These are phyloP conservation scores for Kodamaea suecica DNA, from an alignment of 1,139 yeast species.

Conservation along the genomic window DNA sequence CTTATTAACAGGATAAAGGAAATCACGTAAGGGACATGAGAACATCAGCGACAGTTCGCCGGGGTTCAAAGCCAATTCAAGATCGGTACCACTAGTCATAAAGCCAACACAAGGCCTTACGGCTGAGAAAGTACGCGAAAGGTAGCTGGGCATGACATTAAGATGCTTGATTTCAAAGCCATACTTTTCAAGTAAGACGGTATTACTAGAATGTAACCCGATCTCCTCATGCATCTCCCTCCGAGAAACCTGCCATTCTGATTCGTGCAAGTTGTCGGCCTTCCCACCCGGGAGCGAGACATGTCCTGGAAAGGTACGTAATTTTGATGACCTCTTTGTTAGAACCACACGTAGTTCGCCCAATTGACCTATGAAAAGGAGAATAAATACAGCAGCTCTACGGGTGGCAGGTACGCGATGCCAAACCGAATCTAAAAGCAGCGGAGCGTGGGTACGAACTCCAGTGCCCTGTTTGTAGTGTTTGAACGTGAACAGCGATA, in stretches of 20 bases:
- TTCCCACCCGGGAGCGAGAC: constrained; percentile 89
- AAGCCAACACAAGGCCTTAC: constrained; percentile 82
- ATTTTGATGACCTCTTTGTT: constrained; percentile 68
- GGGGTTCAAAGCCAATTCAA: constrained; percentile 53
- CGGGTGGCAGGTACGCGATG: constrained; percentile 55
- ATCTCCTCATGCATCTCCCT: constrained; percentile 87
- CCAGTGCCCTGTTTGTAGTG: constrained; percentile 22
- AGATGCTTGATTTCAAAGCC: constrained; percentile 59
- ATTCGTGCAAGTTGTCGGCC: constrained; percentile 63
- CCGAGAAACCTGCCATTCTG: constrained; percentile 69
- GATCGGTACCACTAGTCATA: constrained; percentile 34
- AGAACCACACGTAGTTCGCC: constrained; percentile 77
- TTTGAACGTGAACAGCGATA: constrained; percentile 22
- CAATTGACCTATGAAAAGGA: constrained; percentile 63
- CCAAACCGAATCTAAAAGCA: constrained; percentile 45
- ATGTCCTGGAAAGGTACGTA: constrained; percentile 80
- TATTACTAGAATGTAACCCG: constrained; percentile 59
- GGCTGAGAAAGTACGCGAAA: constrained; percentile 75
- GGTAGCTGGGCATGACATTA: constrained; percentile 65
- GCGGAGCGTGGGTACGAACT: constrained; percentile 13
- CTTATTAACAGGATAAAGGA: constrained; percentile 42
- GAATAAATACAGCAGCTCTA: constrained; percentile 72
- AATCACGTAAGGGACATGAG: constrained; percentile 64
- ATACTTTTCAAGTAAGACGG: constrained; percentile 36
- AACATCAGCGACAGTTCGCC: constrained; percentile 71